Conservation (phyloP, 495 filamentous ascomycete genomes). For the Tetracladium setigerum region DNA sequence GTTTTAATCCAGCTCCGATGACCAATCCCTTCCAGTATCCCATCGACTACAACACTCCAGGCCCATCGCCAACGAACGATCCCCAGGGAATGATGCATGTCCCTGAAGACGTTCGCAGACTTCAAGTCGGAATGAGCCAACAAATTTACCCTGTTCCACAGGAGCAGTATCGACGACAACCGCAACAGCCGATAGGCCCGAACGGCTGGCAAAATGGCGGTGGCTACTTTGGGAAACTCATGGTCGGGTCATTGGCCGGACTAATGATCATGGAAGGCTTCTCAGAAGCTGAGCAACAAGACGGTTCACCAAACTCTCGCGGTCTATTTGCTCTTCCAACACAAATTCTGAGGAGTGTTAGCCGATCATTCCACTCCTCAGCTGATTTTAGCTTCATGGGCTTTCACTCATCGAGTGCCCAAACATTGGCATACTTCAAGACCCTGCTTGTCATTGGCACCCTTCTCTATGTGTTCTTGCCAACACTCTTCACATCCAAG, state of each 20-base stretch:
- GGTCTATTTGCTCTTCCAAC: constrained; percentile 65
- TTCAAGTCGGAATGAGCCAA: constrained; percentile 37
- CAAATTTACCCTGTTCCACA: constrained; percentile 20
- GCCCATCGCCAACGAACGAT: constrained; percentile 9
- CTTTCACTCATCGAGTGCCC: constrained; percentile 31
- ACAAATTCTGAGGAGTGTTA: constrained; percentile 37
- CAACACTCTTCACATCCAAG: constrained; percentile 55
- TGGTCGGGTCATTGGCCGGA: constrained; percentile 86
- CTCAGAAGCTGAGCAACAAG: constrained; percentile 45
- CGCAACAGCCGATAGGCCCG: constrained; percentile 33
- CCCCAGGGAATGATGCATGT: constrained; percentile 68
- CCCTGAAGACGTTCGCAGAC: constrained; percentile 68
- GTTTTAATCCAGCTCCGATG: constrained; percentile 36
- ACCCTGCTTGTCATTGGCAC: constrained; percentile 55
- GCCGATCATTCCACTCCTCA: constrained; percentile 5
- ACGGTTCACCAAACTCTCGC: constrained; percentile 51
- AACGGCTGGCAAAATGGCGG: constrained; percentile 33
- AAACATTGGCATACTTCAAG: constrained; percentile 44
- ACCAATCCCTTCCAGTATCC: constrained; percentile 40
- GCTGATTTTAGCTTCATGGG: constrained; percentile 37
- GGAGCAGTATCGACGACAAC: constrained; percentile 41
- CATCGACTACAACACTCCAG: constrained; percentile 20
- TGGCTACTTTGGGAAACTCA: constrained; percentile 59
- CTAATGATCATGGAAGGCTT: constrained; percentile 85
- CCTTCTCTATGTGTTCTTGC: constrained; percentile 59